Evolutionary conservation across 2,329 filamentous ascomycete genomes (phyloP), one percentile per base, ranked within the genome.

Genomic region (Diaporthe sp.): DNA sequence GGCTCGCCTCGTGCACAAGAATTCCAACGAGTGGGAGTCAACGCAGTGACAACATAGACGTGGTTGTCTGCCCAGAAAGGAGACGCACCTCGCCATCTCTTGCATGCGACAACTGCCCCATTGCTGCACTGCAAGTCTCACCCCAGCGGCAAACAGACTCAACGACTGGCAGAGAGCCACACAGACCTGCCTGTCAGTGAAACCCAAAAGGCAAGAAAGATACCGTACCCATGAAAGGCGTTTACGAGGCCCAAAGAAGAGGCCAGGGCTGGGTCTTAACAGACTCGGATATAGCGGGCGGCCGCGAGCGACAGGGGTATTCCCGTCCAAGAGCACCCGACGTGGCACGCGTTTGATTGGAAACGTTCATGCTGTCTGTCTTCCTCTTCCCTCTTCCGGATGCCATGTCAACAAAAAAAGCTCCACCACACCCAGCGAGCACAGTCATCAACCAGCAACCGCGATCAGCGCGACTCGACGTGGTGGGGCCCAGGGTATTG

Each of bases 291-390:
- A 74, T 72, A 72, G 27, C 58, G n/a, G 42, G 58, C 30, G 37
- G 73, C 51, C 44, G 47, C 47, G n/a, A 15, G 47, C 47, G 47
- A 58, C 72, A 73, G 37, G 72, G 65, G 30, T 70, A 25, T 27
- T 25, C 63, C 51, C 63, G 32, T 70, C 39, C 32, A 66, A 12
- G 47, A 37, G n/a, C 47, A 15, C 39, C 32, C 42, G 30, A 37
- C 39, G 58, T 47, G 35, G 32, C 50, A 68, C 65, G 37, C 53
- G 42, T 68, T 71, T 75, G 71, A 73, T 73, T 75, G 72, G 74
- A 27, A 59, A 73, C 22, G 12, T 74, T 74, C 66, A 75, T 74
- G 71, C 71, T 47, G 13, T 47, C 7, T 47, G 19, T 32, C 25
- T 25, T 30, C 17, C 37, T 42, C 39, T 39, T 55, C 13, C 27